Conservation (phyloP, 1,284 basidiomycete species). For the Tylopilus orsonianus region DNA sequence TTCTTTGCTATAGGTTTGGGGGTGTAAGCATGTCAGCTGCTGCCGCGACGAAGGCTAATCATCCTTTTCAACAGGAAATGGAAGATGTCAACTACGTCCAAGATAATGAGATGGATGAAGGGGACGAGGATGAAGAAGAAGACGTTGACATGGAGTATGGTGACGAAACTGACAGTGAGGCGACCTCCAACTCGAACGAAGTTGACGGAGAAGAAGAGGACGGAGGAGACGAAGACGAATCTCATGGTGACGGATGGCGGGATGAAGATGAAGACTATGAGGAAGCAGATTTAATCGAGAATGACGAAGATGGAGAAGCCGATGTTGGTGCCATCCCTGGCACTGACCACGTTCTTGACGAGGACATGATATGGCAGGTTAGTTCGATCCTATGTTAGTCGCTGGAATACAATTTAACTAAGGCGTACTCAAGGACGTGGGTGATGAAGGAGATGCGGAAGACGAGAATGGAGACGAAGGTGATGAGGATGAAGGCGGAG, state of each 20-base stretch:
- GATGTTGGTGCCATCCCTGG: conserved; percentile 40
- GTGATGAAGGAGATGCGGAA: conserved; percentile 57
- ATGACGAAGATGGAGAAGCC: conserved; percentile 55
- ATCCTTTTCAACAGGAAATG: conserved; percentile 65
- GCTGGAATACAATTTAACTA: conserved; percentile 4
- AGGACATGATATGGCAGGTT: conserved; percentile 77
- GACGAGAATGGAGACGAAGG: conserved; percentile 42
- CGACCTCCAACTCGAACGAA: conserved; percentile 70
- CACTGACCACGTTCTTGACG: conserved; percentile 42
- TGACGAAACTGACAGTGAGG: conserved; percentile 78
- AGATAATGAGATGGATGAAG: conserved; percentile 81
- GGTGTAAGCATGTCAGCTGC: conserved; percentile 57
- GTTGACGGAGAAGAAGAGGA: conserved; percentile 61
- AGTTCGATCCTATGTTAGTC: conserved; percentile 21
- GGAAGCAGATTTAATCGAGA: conserved; percentile 54
- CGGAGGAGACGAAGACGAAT: conserved; percentile 57
- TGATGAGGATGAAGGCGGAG: conserved; percentile 46
- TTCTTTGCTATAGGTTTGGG: conserved; percentile 55
- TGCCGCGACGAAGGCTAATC: conserved; percentile 2
- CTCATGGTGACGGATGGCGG: conserved; percentile 66
- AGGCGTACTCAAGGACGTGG: conserved; percentile 50
- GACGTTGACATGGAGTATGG: conserved; percentile 88
- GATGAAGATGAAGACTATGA: conserved; percentile 66
- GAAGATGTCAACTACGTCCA: conserved; percentile 68
- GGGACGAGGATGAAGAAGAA: conserved; percentile 76